Percentiles rank a stretch among this genome's conserved stretches.
Conservation (phyloP, 805 yeast genomes). For the Yarrowia yakushimensis region DNA sequence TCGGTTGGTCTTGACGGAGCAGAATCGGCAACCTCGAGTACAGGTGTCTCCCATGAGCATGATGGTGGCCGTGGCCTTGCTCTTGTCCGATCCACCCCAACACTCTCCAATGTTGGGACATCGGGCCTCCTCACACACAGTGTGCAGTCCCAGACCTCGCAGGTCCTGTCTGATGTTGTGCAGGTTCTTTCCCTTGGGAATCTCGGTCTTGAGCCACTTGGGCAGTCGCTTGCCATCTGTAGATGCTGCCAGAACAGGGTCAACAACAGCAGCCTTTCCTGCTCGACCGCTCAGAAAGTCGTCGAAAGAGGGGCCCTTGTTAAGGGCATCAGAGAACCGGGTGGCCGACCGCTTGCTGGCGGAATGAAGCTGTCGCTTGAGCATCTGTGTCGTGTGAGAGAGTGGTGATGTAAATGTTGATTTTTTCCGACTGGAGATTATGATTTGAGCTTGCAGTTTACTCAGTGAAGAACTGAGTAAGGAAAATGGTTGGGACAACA, state of each 20-base stretch:
- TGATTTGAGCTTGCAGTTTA: constrained; percentile 17
- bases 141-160: constrained; percentile 80
- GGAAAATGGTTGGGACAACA: neutral
- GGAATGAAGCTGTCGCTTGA: constrained; percentile 24
- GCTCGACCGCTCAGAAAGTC: constrained; percentile 87
- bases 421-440: constrained; percentile 13
- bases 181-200: constrained; percentile 90
- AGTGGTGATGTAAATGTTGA: constrained; percentile 2
- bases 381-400: neutral
- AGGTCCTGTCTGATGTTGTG: constrained; percentile 80
- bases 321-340: constrained; percentile 63
- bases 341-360: constrained; percentile 38
- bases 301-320: constrained; percentile 87
- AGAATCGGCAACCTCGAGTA: constrained; percentile 98
- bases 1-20: constrained; percentile 92
- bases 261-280: constrained; percentile 48
- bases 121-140: constrained; percentile 98
- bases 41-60: constrained; percentile 99
- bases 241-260: constrained; percentile 55
- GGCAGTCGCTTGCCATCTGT: constrained; percentile 59
- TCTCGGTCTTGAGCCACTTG: constrained; percentile 89
- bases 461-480: constrained; percentile 24
- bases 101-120: constrained; percentile 99
- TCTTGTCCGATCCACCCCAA: constrained; percentile 93
- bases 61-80: constrained; percentile 94